Conservation (phyloP, 345 rosid species). For the Viola odorata region DNA sequence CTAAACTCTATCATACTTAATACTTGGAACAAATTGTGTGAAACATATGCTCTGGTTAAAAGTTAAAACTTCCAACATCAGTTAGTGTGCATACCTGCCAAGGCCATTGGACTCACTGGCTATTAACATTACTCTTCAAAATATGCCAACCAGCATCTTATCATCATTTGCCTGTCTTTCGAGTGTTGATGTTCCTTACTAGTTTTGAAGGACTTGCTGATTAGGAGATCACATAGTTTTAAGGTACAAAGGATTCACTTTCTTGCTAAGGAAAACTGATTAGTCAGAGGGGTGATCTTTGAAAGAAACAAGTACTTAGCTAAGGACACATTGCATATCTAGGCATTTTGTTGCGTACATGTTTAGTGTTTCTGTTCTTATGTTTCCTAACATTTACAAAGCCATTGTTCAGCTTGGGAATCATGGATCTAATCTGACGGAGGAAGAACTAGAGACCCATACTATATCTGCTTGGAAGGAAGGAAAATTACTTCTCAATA, state of each 20-base stretch:
- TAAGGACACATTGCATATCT: not conserved
- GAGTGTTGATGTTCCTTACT: too few species aligned
- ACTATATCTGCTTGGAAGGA: conserved; percentile 99
- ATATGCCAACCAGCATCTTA: too few species aligned
- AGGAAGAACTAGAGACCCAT: conserved; percentile 82
- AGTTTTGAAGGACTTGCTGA: too few species aligned
- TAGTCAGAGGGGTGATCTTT: not conserved
- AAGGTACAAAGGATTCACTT: too few species aligned
- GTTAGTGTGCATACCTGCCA: too few species aligned
- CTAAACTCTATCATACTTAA: not conserved
- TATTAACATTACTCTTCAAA: too few species aligned
- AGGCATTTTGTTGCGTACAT: not conserved
- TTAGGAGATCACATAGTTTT: too few species aligned
- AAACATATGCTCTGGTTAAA: too few species aligned
- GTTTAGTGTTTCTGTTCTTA: not conserved
- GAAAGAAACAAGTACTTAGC: not conserved
- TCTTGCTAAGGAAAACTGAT: not conserved
- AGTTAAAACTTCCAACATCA: too few species aligned
- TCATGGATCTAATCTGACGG: conserved; percentile 78
- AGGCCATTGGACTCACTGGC: too few species aligned
- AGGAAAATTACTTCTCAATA: conserved; percentile 59
- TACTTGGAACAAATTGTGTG: too few species aligned
- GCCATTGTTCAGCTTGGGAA: conserved; percentile 56
- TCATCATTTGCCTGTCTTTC: too few species aligned
- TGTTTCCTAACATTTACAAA: not conserved